Percentiles rank a stretch among this genome's conserved stretches.
These are phyloP conservation scores for Hemileccinum hortonii DNA, from an alignment of 1,284 basidiomycete genomes.

Conservation along the genomic window DNA sequence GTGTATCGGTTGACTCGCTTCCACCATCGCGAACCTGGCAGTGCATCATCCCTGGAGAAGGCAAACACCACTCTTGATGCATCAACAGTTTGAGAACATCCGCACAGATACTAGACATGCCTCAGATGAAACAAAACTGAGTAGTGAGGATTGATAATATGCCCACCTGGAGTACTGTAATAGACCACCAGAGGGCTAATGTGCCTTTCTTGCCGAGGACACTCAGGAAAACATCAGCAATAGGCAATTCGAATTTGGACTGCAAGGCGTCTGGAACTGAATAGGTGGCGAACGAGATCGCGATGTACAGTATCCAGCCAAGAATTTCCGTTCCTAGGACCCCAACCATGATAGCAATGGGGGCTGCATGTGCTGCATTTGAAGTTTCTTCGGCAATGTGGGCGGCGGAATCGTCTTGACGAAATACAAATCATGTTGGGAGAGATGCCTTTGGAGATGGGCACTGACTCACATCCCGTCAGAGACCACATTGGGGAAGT, in stretches of 20 bases:
- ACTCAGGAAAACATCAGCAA: constrained; percentile 64
- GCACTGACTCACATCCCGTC: constrained; percentile 19
- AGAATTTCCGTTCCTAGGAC: constrained; percentile 56
- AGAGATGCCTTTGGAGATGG: background rate
- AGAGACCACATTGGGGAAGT: constrained; percentile 26
- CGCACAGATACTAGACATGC: constrained; percentile 29
- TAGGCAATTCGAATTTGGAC: constrained; percentile 53
- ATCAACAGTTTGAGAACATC: constrained; percentile 58
- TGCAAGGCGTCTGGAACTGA: constrained; percentile 50
- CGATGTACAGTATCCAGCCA: constrained; percentile 62
- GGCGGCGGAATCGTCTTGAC: constrained; percentile 56
- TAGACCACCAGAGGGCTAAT: constrained; percentile 63
- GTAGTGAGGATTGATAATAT: background rate
- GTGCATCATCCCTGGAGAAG: constrained; percentile 66
- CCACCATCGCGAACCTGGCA: constrained; percentile 62
- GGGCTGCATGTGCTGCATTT: constrained; percentile 63
- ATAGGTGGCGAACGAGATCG: constrained; percentile 57
- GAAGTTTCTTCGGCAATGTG: constrained; percentile 72
- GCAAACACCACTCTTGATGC: constrained; percentile 70
- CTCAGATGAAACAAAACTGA: background rate
- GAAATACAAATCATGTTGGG: background rate
- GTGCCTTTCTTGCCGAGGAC: constrained; percentile 61
- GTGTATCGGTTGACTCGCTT: constrained; percentile 45
- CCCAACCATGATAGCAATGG: constrained; percentile 69
- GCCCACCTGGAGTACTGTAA: constrained; percentile 42